Conservation (phyloP, 2,329 filamentous ascomycete species). For the Bertia moriformis region DNA sequence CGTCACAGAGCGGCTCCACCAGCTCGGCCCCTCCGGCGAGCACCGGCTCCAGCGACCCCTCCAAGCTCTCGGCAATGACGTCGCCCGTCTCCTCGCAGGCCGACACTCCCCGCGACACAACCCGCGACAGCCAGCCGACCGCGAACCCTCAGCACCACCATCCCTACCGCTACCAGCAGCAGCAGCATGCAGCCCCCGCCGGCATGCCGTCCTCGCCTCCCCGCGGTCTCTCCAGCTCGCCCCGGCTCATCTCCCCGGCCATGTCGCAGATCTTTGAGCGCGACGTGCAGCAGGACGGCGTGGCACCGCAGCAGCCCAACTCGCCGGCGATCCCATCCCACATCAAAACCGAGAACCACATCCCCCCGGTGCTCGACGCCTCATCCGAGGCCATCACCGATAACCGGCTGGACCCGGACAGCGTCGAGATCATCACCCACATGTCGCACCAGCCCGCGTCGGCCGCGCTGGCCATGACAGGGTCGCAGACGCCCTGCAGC, state of each 20-base stretch:
- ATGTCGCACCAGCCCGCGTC: slow-evolving; percentile 68
- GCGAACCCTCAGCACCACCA: slow-evolving; percentile 19
- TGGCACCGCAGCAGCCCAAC: slow-evolving; percentile 50
- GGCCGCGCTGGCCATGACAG: slow-evolving; percentile 40
- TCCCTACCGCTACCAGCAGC: slow-evolving; percentile 25
- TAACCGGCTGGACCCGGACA: slow-evolving; percentile 67
- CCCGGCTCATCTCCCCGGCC: slow-evolving; percentile 65
- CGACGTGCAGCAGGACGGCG: slow-evolving; percentile 69
- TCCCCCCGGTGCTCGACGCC: slow-evolving; percentile 79
- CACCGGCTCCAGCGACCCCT: slow-evolving; percentile 10
- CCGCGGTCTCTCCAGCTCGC: slow-evolving; percentile 50
- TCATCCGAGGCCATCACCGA: slow-evolving; percentile 88
- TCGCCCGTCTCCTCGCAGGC: neutral
- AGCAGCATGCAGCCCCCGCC: slow-evolving; percentile 25
- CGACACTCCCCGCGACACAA: too few relatives aligned
- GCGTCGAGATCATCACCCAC: slow-evolving; percentile 85
- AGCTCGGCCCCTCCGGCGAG: slow-evolving; percentile 14
- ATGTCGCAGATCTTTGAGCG: slow-evolving; percentile 80
- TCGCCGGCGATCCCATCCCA: slow-evolving; percentile 84
- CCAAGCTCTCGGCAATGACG: slow-evolving; percentile 8
- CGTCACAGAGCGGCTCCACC: slow-evolving; percentile 8
- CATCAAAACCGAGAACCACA: slow-evolving; percentile 86
- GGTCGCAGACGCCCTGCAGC: slow-evolving; percentile 14
- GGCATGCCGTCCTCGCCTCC: slow-evolving; percentile 51
- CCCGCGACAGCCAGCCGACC: slow-evolving; percentile 17